Evolutionary conservation across 768 basidiomycete genomes (phyloP), one percentile per base, ranked within the genome.

Genomic region (Pleurotus salmoneostramineus): DNA sequence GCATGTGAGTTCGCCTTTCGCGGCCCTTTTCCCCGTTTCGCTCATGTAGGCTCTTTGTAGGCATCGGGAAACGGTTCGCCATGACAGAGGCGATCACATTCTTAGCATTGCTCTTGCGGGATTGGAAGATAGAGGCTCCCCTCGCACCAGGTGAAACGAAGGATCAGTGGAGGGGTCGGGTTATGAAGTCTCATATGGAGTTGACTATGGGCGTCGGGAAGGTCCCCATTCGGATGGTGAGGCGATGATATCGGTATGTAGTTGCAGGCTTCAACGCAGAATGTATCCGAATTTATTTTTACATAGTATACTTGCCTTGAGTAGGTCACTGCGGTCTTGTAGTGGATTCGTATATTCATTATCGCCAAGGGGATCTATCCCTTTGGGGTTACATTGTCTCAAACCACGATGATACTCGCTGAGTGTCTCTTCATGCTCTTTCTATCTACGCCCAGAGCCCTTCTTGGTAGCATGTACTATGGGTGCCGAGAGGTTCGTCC

Each of bases 51-150:
- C 21, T 3, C 21, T 74, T 82, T 10, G 72, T 72, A 3, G 85
- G 84, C 60, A 68, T 84, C 8, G 84, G 84, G 2, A 69, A 79
- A 32, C 81, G 75, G 59, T 85, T 87, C 60, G 80, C 84, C 2
- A 73, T 74, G 0, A 74, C 72, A 0, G 83, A 86, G 62, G 72
- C 74, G 1, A 75, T 85, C 14, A 76, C 74, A 47, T 81, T 85
- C 70, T 72, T 86, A 14, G 73, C 81, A 1, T 66, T 74, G 62
- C 62, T 85, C 6, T 65, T 84, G 27, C 71, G 80, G 17, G 83
- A 84, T 46, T 85, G 78, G 78, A 73, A 68, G 35, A 63, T 86
- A 6, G 76, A 80, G 50, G 79, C 81, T 0, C 55, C 74, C 11
- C 64, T 83, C 31, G 61, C 68, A 8, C 44, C 61, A 0, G 71